A percentile compares a stretch with the other conserved stretches of the same genome.
phyloP scores from a whole-genome alignment of 768 basidiomycete species.

The Clavulina sp. region DNA sequence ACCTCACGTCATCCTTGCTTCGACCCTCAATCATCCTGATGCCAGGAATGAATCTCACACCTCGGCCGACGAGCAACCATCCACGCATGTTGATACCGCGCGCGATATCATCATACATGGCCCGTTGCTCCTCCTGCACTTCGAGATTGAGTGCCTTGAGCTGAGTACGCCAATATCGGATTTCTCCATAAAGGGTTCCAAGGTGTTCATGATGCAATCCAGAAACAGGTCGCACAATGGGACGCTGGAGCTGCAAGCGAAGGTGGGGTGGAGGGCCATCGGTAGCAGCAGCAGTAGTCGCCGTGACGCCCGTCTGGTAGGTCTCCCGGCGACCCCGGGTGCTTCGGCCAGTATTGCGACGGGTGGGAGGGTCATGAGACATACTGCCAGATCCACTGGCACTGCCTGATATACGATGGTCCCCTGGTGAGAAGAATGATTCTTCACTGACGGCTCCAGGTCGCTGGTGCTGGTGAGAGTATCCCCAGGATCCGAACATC shows the following conservation, averaged over 20 bases:
- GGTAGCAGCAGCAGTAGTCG: not conserved
- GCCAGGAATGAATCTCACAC: slow-evolving; percentile 42
- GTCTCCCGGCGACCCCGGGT: too few relatives aligned
- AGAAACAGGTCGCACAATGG: slow-evolving; percentile 60
- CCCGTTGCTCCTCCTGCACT: slow-evolving; percentile 49
- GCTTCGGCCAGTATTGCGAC: too few relatives aligned
- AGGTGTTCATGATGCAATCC: slow-evolving; percentile 51
- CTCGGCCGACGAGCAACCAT: slow-evolving; percentile 61
- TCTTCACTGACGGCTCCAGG: too few relatives aligned
- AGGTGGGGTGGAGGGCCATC: slow-evolving; percentile 24
- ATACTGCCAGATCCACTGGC: too few relatives aligned
- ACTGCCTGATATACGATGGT: not conserved
- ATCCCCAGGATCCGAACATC: not conserved
- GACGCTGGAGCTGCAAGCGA: slow-evolving; percentile 47
- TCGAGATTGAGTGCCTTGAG: slow-evolving; percentile 58
- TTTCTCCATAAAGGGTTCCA: slow-evolving; percentile 46
- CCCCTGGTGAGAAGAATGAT: not conserved
- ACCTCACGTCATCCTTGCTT: slow-evolving; percentile 68
- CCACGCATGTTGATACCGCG: slow-evolving; percentile 53
- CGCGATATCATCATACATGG: slow-evolving; percentile 54
- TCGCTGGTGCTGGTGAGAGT: too few relatives aligned
- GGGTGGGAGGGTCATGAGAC: too few relatives aligned
- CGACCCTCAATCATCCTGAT: slow-evolving; percentile 57
- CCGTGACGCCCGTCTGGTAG: not conserved
- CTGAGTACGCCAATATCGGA: slow-evolving; percentile 48